Conservation (phyloP, 2,329 filamentous ascomycete genomes). For the Gnomoniopsis sp. region DNA sequence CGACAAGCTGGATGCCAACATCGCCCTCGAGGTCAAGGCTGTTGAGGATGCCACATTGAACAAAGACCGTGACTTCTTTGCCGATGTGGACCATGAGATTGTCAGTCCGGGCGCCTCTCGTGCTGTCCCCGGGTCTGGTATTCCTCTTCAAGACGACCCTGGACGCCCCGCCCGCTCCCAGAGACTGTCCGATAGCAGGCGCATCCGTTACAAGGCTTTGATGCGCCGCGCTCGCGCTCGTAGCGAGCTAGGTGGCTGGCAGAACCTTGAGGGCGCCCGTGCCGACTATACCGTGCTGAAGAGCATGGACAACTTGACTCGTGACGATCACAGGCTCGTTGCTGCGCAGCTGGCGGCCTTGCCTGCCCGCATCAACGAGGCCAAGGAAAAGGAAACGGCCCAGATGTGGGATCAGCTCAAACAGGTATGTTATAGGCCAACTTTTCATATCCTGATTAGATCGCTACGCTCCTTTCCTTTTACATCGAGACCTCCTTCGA, state of each 20-base stretch:
- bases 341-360: conserved; percentile 62
- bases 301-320: conserved; percentile 56
- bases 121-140: conserved; percentile 37
- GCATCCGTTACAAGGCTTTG: conserved; percentile 79
- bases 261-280: conserved; percentile 70
- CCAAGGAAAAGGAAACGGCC: conserved; percentile 81
- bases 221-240: conserved; percentile 74
- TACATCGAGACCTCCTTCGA: not conserved
- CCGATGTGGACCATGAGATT: conserved; percentile 53
- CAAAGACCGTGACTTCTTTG: conserved; percentile 36
- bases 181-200: conserved; percentile 61
- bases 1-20: conserved; percentile 51
- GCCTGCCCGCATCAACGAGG: conserved; percentile 67
- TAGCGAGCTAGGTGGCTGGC: conserved; percentile 72
- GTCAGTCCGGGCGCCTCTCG: conserved; percentile 55
- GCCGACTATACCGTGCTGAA: conserved; percentile 74
- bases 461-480: not conserved
- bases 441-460: not conserved
- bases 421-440: conserved; percentile 48
- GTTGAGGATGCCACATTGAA: conserved; percentile 45
- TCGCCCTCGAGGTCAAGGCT: conserved; percentile 32
- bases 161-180: conserved; percentile 30
- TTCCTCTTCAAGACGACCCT: conserved; percentile 23
- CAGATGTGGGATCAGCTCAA: conserved; percentile 99
- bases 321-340: conserved; percentile 66